Base-by-base conservation (phyloP, 345 rosid species). In the Ceriops tagal region DNA sequence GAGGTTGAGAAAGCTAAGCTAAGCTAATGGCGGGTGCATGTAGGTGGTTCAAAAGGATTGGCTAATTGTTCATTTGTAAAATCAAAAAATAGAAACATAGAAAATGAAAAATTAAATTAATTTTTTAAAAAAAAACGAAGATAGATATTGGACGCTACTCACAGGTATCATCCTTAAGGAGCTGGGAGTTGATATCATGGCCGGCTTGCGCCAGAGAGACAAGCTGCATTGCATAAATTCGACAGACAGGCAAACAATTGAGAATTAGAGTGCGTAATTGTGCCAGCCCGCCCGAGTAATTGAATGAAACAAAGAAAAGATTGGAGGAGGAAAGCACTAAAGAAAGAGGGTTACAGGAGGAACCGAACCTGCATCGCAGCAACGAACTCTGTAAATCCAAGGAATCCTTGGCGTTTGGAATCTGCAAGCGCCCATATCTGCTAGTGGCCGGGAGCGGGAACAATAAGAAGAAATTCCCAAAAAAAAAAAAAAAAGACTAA, bases 351-450 rank as follows among this genome's bases (percentile, higher is more conserved):
- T 19, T 28, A 28, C 30, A 26, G 2, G 8, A 19, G 30, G 10
- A 58, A 28, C 8, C 31, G 8, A 75, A 93, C 98, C 98, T 93
- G 87, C 97, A 91, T 78, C 59, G 98, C 92, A 20, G 72, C 73
- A 61, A 89, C 73, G 81, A 93, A 93, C 66, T 91, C 97, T 8
- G 82, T 31, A 52, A 89, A 83, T 10, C 96, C 90, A 5, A 93
- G 72, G 82, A 82, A 93, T 24, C 98, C 98, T 59, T 91, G 97
- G 15, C 95, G 81, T 73, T 88, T 93, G 13, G 88, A 82, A 69
- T 93, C 98, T 32, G 96, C 89, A 70, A 89, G 71, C 1, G 90
- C 98, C 98, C 98, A 91, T 75, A 93, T 84, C 97, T 93, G 64
- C 16, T 3, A 3, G 35, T 24, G 35, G 30, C 70, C 53, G 60